Percentiles rank a stretch among this genome's conserved stretches.
Evolutionary conservation across 2,329 filamentous ascomycete species (phyloP).

Genomic region (Ophiostoma ips): DNA sequence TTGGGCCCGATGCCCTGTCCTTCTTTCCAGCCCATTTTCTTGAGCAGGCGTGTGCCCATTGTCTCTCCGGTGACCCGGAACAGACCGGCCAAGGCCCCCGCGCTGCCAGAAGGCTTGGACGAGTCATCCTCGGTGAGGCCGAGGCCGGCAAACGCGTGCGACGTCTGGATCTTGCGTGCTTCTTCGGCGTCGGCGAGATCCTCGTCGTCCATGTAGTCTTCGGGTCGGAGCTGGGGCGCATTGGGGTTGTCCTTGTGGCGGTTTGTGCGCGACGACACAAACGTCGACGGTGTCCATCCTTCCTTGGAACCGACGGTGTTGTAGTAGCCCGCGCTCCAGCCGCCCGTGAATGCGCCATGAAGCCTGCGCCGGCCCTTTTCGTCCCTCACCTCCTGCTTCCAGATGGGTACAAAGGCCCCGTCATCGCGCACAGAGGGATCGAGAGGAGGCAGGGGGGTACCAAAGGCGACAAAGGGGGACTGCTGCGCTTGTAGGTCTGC

Average conservation of each 20-base stretch:
- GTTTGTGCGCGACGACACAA: conserved; percentile 76
- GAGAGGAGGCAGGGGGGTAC: conserved; percentile 67
- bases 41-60: conserved; percentile 72
- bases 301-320: conserved; percentile 98
- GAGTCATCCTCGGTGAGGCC: conserved; percentile 50
- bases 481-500: conserved; percentile 52
- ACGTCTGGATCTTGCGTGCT: conserved; percentile 58
- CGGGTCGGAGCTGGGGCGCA: conserved; percentile 45
- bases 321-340: conserved; percentile 96
- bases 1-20: conserved; percentile 89
- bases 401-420: conserved; percentile 84
- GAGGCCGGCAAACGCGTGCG: conserved; percentile 59
- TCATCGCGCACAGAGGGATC: conserved; percentile 72
- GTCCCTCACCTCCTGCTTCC: conserved; percentile 96
- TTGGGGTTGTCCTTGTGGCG: conserved; percentile 55
- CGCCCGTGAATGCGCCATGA: conserved; percentile 92
- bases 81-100: conserved; percentile 47
- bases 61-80: conserved; percentile 64
- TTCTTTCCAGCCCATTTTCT: conserved; percentile 90
- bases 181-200: conserved; percentile 80
- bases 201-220: conserved; percentile 98
- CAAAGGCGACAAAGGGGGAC: conserved; percentile 65
- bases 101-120: conserved; percentile 26
- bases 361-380: conserved; percentile 80
- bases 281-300: conserved; percentile 87